A percentile compares a stretch with the other conserved stretches of the same genome.
phyloP scores from a whole-genome alignment of 2,329 filamentous ascomycete species.

The Amylocarpus encephaloides region DNA sequence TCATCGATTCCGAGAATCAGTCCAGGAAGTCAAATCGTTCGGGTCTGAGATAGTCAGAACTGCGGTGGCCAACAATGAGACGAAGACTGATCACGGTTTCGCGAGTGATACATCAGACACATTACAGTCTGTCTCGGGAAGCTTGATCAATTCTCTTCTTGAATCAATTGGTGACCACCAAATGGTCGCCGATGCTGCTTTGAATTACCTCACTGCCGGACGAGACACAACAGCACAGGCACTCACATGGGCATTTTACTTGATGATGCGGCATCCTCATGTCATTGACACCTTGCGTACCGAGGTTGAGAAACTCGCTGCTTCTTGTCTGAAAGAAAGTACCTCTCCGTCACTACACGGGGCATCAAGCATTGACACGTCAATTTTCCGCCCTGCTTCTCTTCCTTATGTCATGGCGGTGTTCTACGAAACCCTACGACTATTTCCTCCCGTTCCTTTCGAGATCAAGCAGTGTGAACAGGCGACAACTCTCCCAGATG shows the following conservation, averaged over 20 bases:
- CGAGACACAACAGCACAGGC: conserved; percentile 60
- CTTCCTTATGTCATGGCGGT: conserved; percentile 54
- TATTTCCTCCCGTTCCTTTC: conserved; percentile 60
- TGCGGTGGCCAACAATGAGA: conserved; percentile 40
- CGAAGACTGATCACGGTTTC: conserved; percentile 12
- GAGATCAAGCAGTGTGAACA: conserved; percentile 55
- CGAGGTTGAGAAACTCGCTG: conserved; percentile 33
- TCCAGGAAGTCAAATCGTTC: conserved; percentile 47
- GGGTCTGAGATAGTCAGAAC: conserved; percentile 51
- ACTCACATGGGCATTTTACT: conserved; percentile 58
- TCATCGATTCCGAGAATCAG: conserved; percentile 40
- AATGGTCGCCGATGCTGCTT: conserved; percentile 56
- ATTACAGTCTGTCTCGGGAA: conserved; percentile 41
- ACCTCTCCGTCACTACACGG: conserved; percentile 10
- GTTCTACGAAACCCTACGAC: conserved; percentile 55
- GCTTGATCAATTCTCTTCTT: conserved; percentile 54
- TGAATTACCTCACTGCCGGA: conserved; percentile 60
- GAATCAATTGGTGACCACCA: conserved; percentile 48
- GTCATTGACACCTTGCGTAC: conserved; percentile 37
- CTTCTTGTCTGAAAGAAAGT: conserved; percentile 4
- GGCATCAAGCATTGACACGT: conserved; percentile 13
- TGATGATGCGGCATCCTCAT: conserved; percentile 46
- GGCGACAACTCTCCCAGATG: conserved; percentile 51
- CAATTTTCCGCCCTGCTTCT: conserved; percentile 27
- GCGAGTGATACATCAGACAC: conserved; percentile 4